These are phyloP conservation scores for Aspergillus leporis DNA, from an alignment of 495 filamentous ascomycete genomes.

Conservation along the genomic window DNA sequence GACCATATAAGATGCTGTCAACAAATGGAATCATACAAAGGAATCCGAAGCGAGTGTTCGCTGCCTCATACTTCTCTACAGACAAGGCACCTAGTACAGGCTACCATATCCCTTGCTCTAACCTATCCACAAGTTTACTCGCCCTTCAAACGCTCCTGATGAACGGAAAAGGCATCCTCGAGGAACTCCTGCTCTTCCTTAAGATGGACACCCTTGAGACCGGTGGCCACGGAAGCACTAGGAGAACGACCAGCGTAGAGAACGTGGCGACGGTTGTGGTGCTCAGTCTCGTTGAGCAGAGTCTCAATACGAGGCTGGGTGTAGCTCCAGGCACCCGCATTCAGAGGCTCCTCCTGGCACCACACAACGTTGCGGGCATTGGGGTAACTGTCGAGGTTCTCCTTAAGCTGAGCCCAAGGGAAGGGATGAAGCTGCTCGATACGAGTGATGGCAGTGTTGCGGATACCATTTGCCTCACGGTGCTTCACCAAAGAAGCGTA, in stretches of 20 bases:
- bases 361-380: conserved; percentile 97
- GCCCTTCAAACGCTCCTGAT: conserved; percentile 59
- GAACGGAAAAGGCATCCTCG: conserved; percentile 67
- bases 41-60: conserved; percentile 28
- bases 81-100: conserved; percentile 33
- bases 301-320: conserved; percentile 96
- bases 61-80: conserved; percentile 28
- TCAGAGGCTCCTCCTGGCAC: conserved; percentile 95
- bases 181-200: conserved; percentile 95
- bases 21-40: conserved; percentile 35
- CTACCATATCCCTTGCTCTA: conserved; percentile 18
- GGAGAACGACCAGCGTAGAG: conserved; percentile 94
- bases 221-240: conserved; percentile 88
- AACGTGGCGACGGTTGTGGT: conserved; percentile 91
- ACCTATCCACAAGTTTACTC: conserved; percentile 36
- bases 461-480: conserved; percentile 78
- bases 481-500: conserved; percentile 88
- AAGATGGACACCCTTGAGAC: conserved; percentile 80
- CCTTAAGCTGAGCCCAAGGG: conserved; percentile 94
- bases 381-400: conserved; percentile 93
- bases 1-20: conserved; percentile 21
- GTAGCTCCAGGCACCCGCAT: conserved; percentile 94
- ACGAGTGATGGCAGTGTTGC: conserved; percentile 88
- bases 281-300: conserved; percentile 82
- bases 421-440: conserved; percentile 98